Evolutionary conservation across 257 asterid genomes (phyloP).

Genomic region (Solanum bukasovii): DNA sequence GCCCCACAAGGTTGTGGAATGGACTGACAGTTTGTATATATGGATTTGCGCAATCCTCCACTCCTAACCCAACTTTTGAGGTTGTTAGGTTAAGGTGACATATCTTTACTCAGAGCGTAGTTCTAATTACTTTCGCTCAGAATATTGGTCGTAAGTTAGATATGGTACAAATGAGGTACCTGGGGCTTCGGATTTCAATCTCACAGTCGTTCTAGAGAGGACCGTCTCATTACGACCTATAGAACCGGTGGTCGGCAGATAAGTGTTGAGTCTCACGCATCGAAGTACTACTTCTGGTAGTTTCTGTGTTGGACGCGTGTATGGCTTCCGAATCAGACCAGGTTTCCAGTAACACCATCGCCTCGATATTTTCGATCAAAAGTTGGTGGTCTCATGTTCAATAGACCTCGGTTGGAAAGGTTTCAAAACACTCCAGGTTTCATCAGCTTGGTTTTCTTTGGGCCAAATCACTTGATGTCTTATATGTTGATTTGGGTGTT

Average conservation of each 20-base stretch:
- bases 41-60: neutral
- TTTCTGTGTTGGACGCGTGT: neutral
- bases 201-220: neutral
- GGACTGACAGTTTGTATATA: too few relatives aligned
- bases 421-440: neutral
- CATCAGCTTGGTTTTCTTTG: neutral
- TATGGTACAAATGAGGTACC: neutral
- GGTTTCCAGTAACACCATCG: too few relatives aligned
- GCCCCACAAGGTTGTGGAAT: neutral
- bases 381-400: neutral
- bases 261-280: neutral
- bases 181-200: neutral
- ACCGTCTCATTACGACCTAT: neutral
- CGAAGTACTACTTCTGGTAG: neutral
- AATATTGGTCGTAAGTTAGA: neutral
- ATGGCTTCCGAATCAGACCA: neutral
- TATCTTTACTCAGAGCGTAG: neutral
- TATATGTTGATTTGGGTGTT: neutral
- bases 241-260: neutral
- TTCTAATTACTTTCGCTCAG: neutral
- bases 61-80: neutral
- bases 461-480: neutral
- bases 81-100: too few relatives aligned
- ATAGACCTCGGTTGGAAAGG: neutral
- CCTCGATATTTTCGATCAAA: too few relatives aligned